Percentiles rank a stretch among this genome's conserved stretches.
Evolutionary conservation across 2,329 filamentous ascomycete genomes (phyloP).

Genomic region (Thermomyces lanuginosus): DNA sequence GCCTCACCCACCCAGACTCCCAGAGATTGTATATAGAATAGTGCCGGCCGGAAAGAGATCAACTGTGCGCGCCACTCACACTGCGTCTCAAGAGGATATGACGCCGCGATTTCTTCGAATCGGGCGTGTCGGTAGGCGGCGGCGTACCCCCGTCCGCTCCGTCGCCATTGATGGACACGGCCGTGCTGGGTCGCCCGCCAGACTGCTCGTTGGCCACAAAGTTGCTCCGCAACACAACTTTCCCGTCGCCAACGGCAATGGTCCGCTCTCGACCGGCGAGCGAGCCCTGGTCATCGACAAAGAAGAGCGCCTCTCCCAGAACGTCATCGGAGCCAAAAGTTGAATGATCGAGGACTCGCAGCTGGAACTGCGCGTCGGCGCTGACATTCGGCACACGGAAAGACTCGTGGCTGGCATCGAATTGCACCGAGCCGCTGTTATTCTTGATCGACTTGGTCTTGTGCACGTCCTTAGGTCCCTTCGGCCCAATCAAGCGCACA

Average conservation of each 20-base stretch:
- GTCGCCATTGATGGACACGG: constrained; percentile 17
- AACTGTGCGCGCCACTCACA: constrained; percentile 16
- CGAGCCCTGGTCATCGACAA: constrained; percentile 64
- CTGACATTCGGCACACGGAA: constrained; percentile 58
- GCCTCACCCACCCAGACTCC: too few relatives aligned
- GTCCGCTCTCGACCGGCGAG: constrained; percentile 53
- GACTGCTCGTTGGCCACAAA: constrained; percentile 42
- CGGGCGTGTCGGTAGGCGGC: constrained; percentile 26
- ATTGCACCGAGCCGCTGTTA: constrained; percentile 44
- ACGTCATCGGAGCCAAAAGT: constrained; percentile 70
- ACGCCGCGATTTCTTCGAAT: constrained; percentile 27
- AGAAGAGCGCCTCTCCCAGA: constrained; percentile 74
- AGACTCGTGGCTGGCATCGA: constrained; percentile 48
- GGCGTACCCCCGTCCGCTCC: constrained; percentile 11
- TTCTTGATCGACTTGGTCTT: constrained; percentile 88
- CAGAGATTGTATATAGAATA: too few relatives aligned
- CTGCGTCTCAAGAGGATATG: constrained; percentile 32
- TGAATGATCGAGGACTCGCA: constrained; percentile 71
- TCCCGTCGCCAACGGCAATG: constrained; percentile 56
- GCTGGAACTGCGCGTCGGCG: constrained; percentile 70
- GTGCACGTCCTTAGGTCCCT: constrained; percentile 59
- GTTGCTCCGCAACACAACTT: constrained; percentile 54
- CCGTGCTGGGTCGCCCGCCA: constrained; percentile 20
- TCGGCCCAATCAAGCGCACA: constrained; percentile 50
- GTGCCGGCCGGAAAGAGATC: too few relatives aligned